Percentiles rank a stretch among this genome's conserved stretches.
phyloP scores from a whole-genome alignment of 106 monocot species.

The Chionographis japonica region DNA sequence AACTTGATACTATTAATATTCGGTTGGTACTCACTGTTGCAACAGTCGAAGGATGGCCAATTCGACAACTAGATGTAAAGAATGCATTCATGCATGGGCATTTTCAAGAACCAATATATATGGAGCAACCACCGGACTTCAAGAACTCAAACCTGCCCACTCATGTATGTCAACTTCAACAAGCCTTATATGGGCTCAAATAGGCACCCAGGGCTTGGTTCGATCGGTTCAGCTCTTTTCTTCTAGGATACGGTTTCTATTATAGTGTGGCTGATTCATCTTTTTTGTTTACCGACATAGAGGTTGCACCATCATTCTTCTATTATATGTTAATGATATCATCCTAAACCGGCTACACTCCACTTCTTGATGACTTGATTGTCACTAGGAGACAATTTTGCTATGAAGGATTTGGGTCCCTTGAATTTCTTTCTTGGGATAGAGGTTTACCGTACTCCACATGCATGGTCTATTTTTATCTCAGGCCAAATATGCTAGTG shows the following conservation, averaged over 20 bases:
- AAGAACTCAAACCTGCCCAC: background rate
- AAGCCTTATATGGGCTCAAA: background rate
- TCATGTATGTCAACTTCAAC: background rate
- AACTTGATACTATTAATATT: background rate
- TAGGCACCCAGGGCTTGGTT: background rate
- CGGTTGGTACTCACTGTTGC: background rate
- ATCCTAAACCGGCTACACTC: too few species aligned
- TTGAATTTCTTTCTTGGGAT: too few species aligned
- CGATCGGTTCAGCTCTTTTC: background rate
- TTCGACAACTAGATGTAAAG: background rate
- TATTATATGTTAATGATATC: too few species aligned
- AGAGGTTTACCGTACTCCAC: background rate
- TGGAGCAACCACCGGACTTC: background rate
- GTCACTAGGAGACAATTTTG: too few species aligned
- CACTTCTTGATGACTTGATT: too few species aligned
- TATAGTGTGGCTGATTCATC: too few species aligned
- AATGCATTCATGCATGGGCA: constrained; percentile 2
- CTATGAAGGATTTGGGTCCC: too few species aligned
- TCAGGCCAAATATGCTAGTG: background rate
- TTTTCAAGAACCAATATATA: background rate
- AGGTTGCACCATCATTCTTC: too few species aligned
- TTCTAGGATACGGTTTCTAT: too few species aligned
- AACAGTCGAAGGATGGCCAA: background rate
- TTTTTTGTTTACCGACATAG: too few species aligned
- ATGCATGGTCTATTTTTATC: background rate